A percentile compares a stretch with the other conserved stretches of the same genome.
Conservation (phyloP, 108 stramenopile genomes). For the Tribonema minus region DNA sequence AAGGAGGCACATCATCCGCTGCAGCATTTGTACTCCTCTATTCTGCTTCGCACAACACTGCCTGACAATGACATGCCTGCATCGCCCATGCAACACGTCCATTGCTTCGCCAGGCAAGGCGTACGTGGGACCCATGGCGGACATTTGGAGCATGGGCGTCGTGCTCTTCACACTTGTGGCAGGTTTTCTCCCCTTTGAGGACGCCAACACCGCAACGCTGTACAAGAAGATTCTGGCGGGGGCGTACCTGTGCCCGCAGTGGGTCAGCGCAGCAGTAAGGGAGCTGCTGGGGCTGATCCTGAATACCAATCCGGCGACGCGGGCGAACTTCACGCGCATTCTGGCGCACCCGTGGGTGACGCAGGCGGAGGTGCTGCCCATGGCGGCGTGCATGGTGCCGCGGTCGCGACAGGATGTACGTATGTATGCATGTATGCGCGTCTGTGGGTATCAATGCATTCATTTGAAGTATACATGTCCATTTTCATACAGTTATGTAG, state of each 20-base stretch:
- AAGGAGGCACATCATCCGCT: no score
- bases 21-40: no score
- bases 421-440: no score
- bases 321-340: conserved; percentile 45
- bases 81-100: no score
- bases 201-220: conserved; percentile 58
- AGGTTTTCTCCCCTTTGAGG: conserved; percentile 61
- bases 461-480: no score
- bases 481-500: no score
- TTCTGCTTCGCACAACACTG: no score
- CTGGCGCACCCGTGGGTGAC: conserved; percentile 51
- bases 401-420: no score
- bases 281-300: conserved; percentile 58
- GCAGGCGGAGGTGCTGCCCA: background rate
- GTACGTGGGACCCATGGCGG: conserved; percentile 40
- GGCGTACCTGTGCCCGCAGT: conserved; percentile 50
- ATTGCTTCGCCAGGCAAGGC: no score
- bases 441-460: no score
- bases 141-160: conserved; percentile 67
- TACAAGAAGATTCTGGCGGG: conserved; percentile 66
- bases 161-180: conserved; percentile 65
- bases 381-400: no score
- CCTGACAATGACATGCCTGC: no score
- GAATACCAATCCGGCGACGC: conserved; percentile 50
- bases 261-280: conserved; percentile 16